Conservation (phyloP, 2,329 filamentous ascomycete genomes). For the Exophiala mesophila region DNA sequence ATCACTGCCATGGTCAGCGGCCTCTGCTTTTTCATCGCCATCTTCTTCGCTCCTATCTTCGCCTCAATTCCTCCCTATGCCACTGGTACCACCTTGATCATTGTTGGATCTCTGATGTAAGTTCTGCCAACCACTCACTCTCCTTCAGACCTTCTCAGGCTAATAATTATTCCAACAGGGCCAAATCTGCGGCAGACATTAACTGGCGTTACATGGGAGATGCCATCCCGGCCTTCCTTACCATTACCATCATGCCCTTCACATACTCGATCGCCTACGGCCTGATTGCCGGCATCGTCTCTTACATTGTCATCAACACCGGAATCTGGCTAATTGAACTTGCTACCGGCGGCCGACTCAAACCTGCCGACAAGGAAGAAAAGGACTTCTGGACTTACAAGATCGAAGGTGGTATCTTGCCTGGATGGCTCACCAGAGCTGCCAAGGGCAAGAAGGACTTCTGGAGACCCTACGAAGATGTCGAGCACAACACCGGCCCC, state of each 20-base stretch:
- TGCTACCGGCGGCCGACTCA: conserved; percentile 62
- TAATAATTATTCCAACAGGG: conserved; percentile 8
- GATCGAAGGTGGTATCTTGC: conserved; percentile 68
- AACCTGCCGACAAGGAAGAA: conserved; percentile 68
- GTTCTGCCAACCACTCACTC: conserved; percentile 33
- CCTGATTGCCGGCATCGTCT: conserved; percentile 72
- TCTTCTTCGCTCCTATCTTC: conserved; percentile 89
- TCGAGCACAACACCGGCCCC: conserved; percentile 17
- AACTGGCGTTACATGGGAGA: conserved; percentile 87
- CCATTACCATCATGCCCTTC: conserved; percentile 81
- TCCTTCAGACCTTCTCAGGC: not conserved
- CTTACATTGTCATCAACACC: conserved; percentile 71
- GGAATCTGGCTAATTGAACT: conserved; percentile 65
- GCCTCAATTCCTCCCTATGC: conserved; percentile 86
- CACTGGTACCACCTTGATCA: conserved; percentile 79
- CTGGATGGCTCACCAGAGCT: conserved; percentile 66
- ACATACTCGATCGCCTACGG: conserved; percentile 86
- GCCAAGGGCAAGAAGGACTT: conserved; percentile 66
- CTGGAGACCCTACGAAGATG: conserved; percentile 50
- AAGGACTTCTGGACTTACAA: conserved; percentile 79
- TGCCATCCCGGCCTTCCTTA: conserved; percentile 77
- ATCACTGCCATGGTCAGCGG: conserved; percentile 76
- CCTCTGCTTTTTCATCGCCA: conserved; percentile 76
- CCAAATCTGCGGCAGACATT: conserved; percentile 61
- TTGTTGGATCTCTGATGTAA: conserved; percentile 85